These are phyloP conservation scores for Tolypocladium tropicale DNA, from an alignment of 2,329 filamentous ascomycete species.

Conservation along the genomic window DNA sequence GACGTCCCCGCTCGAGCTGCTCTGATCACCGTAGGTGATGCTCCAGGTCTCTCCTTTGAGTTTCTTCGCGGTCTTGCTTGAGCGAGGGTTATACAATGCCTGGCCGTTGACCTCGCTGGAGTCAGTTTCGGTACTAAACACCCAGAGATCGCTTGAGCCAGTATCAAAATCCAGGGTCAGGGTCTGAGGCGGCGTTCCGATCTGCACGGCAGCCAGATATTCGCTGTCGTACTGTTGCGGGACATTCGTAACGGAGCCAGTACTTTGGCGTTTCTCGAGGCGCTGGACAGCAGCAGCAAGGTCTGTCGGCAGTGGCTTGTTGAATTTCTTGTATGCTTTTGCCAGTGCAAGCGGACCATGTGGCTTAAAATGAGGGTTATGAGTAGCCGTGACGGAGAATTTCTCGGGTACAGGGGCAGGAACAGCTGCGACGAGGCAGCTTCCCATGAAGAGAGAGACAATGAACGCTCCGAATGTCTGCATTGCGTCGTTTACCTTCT, in stretches of 20 bases:
- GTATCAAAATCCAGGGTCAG: conserved; percentile 12
- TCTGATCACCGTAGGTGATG: conserved; percentile 33
- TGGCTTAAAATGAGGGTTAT: background rate
- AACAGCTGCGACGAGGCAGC: background rate
- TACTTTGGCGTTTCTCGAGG: background rate
- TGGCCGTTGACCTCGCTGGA: conserved; percentile 25
- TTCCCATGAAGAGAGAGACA: background rate
- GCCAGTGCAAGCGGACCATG: background rate
- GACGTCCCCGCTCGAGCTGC: conserved; percentile 30
- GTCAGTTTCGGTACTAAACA: conserved; percentile 33
- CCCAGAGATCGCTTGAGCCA: conserved; percentile 17
- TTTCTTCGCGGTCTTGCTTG: conserved; percentile 26
- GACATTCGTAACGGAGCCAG: conserved; percentile 4
- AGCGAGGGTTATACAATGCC: conserved; percentile 25
- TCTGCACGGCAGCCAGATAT: conserved; percentile 8
- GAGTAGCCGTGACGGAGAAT: background rate
- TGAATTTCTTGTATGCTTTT: background rate
- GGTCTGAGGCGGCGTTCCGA: conserved; percentile 10
- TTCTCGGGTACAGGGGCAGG: background rate
- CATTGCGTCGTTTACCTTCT: background rate
- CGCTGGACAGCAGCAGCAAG: background rate
- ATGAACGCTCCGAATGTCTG: background rate
- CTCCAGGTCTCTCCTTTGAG: conserved; percentile 28
- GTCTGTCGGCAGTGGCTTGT: background rate
- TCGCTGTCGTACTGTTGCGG: conserved; percentile 5